Evolutionary conservation across 2,329 filamentous ascomycete genomes (phyloP).

Genomic region (Zasmidium citrigriseum): DNA sequence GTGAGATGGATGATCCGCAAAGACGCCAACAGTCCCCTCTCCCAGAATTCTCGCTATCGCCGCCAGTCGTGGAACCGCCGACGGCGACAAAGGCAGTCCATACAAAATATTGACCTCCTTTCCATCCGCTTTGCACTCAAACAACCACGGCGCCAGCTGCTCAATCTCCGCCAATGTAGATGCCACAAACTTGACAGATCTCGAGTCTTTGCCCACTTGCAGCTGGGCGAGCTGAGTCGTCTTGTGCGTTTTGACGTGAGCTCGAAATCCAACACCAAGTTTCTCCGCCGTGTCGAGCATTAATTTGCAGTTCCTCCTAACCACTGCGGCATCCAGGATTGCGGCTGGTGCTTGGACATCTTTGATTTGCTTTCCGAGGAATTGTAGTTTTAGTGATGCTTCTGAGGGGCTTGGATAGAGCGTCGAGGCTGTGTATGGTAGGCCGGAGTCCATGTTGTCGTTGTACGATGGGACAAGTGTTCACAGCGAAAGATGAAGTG

Average conservation of each 20-base stretch:
- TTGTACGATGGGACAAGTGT: neutral
- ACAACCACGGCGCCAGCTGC: constrained; percentile 61
- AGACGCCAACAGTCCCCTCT: constrained; percentile 58
- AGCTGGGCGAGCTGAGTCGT: constrained; percentile 66
- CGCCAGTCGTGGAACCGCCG: constrained; percentile 61
- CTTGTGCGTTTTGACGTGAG: constrained; percentile 86
- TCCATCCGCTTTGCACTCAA: constrained; percentile 57
- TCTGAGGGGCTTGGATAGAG: constrained; percentile 36
- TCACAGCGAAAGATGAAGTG: neutral
- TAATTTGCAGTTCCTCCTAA: constrained; percentile 66
- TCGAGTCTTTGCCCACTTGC: constrained; percentile 63
- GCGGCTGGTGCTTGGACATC: constrained; percentile 67
- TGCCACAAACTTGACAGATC: constrained; percentile 64
- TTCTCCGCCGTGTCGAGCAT: constrained; percentile 67
- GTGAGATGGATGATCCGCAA: constrained; percentile 70
- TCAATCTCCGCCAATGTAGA: constrained; percentile 77
- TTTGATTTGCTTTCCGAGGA: constrained; percentile 61
- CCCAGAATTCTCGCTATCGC: constrained; percentile 59
- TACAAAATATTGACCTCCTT: constrained; percentile 69
- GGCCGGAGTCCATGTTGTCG: constrained; percentile 1
- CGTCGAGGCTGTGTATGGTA: constrained; percentile 21
- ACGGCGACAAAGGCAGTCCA: constrained; percentile 67
- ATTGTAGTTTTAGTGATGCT: constrained; percentile 41
- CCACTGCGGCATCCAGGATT: constrained; percentile 67
- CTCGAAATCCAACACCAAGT: constrained; percentile 67